Evolutionary conservation across 495 filamentous ascomycete species (phyloP).

Genomic region (Niebla homalea): DNA sequence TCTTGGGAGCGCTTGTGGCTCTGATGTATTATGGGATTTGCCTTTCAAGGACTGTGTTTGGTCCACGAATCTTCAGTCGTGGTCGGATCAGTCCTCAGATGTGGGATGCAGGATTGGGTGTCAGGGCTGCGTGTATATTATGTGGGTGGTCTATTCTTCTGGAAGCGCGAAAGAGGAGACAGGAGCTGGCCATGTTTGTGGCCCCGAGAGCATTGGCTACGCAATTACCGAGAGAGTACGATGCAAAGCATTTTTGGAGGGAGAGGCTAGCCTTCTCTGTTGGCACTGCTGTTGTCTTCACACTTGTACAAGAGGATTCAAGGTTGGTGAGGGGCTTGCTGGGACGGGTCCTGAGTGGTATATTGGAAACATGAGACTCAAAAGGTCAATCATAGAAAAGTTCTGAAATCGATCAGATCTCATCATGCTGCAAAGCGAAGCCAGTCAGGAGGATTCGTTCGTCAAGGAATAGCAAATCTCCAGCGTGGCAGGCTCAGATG

Average conservation of each 20-base stretch:
- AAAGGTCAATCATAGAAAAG: no score
- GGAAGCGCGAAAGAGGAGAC: slow-evolving; percentile 53
- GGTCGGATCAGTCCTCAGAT: slow-evolving; percentile 40
- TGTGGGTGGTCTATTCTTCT: slow-evolving; percentile 80
- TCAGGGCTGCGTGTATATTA: slow-evolving; percentile 59
- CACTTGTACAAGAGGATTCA: slow-evolving; percentile 51
- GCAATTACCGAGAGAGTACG: slow-evolving; percentile 61
- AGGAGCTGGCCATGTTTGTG: slow-evolving; percentile 77
- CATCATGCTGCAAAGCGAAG: neutral
- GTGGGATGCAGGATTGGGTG: slow-evolving; percentile 60
- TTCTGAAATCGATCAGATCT: no score
- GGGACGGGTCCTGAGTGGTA: slow-evolving; percentile 26
- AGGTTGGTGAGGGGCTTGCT: slow-evolving; percentile 60
- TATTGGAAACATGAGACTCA: slow-evolving; percentile 3
- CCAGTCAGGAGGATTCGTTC: neutral
- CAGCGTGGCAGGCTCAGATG: neutral
- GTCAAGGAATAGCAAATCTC: neutral
- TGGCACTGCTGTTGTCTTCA: slow-evolving; percentile 64
- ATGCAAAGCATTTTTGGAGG: slow-evolving; percentile 55
- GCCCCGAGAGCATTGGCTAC: slow-evolving; percentile 70
- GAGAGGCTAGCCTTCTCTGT: slow-evolving; percentile 63
- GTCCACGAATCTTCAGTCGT: slow-evolving; percentile 50
- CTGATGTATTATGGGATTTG: slow-evolving; percentile 87
- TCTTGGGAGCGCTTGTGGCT: slow-evolving; percentile 68
- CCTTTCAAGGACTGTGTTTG: slow-evolving; percentile 64